Base-by-base conservation (phyloP, 2,329 filamentous ascomycete species). In the Ceratocystis eucalypticola region DNA sequence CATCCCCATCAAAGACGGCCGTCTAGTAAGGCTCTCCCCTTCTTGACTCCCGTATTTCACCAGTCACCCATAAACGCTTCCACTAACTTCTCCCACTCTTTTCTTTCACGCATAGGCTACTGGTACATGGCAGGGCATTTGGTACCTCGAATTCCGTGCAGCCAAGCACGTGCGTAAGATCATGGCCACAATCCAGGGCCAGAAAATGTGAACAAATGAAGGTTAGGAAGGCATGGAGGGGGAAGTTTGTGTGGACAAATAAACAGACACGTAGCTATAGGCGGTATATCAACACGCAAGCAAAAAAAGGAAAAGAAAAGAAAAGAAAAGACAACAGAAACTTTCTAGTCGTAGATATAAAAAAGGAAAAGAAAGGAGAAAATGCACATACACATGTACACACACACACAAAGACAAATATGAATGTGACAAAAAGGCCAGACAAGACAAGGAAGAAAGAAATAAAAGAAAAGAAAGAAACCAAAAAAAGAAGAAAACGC, bases 131-230 rank as follows among this genome's bases (percentile, higher is more conserved):
- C 89, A 94, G 72, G 85, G 94, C 0, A 93, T 97, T 68, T 97
- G 90, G 89, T 96, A 95, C 75, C 78, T 96, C 70, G 94, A 97
- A 76, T 97, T 97, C 74, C 82, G 93, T 66, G 82, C 80, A 8
- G 79, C 79, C 71, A 90, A 84, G 76, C 92, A 96, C 76, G 80
- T 84, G 69, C 83, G 94, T 72, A 88, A 85, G 74, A 83, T 97
- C 12, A 87, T 99, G 69, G 93, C 93, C 65, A 97, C 94, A 1
- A 95, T 97, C 69, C 92, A 97, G 76, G 94, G 93, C 55, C 89
- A 96, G 78, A 85, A 85, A 74, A 65, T 67, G 77, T 78, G 65
- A 79, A 70, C 66, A 5, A 15, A 61, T 15, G 7, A 3, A 48
- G 15, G 12, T 41, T 20, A 65, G 8, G 8, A 15, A 28, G 22